Base-by-base conservation (phyloP, 2,329 filamentous ascomycete genomes). In the Colletotrichum navitas region DNA sequence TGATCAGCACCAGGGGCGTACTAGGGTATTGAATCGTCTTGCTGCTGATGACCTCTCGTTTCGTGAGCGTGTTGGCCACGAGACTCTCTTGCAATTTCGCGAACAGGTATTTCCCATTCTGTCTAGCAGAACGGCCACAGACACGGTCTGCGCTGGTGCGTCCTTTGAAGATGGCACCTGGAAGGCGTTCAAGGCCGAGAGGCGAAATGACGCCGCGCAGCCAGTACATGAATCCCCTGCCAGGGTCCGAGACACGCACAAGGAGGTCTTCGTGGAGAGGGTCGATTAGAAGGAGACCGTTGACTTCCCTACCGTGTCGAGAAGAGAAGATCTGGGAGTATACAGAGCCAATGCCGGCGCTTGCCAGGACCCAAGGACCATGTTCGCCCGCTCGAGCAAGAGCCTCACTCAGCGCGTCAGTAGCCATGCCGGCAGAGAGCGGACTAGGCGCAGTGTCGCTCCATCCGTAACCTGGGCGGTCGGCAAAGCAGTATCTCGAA, bases 391-490 rank as follows among this genome's bases (percentile, higher is more conserved):
- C 90, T 51, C 90, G 86, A 2, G 92, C 91, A 7, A 99, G 87
- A 3, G 94, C 94, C 83, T 98, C 95, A 54, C 94, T 95, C 34
- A 98, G 85, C 0, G 91, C 94, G 77, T 97, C 94, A 6, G 93
- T 91, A n/a, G 93, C 92, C 89, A 98, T 97, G 54, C 95, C 94
- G 5, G 94, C 95, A 6, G 94, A 97, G 76, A 97, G 91, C 0
- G 96, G 96, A 7, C 95, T 98, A 2, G 96, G 96, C 0, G 95
- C 94, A 66, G 96, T 95, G 81, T 99, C 96, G 58, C 88, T 90
- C 86, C 94, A 97, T 8, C 89, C 95, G 67, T 95, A 88, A 1
- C 96, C 96, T 0, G 96, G 96, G 29, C 96, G 92, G 79, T 99
- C 96, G 79, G 94, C 95, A 81, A 97, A 98, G 86, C 96, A 99